Evolutionary conservation across 768 basidiomycete genomes (phyloP), one percentile per base, ranked within the genome.

Genomic region (Pulveroboletus ravenelii): DNA sequence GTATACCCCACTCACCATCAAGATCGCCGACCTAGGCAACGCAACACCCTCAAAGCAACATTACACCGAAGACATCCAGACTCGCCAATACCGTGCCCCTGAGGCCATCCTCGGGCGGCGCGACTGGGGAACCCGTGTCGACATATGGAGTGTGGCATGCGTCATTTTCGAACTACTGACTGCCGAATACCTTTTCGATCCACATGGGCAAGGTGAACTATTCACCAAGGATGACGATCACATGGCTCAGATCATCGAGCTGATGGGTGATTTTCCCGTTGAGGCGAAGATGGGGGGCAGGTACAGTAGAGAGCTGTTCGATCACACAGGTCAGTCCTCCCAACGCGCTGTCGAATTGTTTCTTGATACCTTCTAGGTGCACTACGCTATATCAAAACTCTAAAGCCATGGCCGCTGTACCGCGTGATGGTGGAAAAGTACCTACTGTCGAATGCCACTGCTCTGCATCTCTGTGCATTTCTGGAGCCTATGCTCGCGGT

Each of bases 161-260:
- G 77, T 96, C 62, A 80, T 89, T 38, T 96, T 96, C 60, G 93
- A 96, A 68, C 77, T 96, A 54, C 72, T 94, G 53, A 93, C 91
- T 1, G 89, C 89, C 18, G 93, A 95, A 66, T 93, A 86, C 65
- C 79, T 96, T 37, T 95, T 96, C 65, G 93, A 95, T 63, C 90
- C 90, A 14, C 87, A 89, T 54, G 82, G 82, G 25, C 86, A 89
- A 67, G 82, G 82, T 23, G 84, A 85, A 57, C 70, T 88, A 41
- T 94, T 91, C 62, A 85, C 82, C 51, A 93, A 93, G 69, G 93
- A 96, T 67, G 93, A 94, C 62, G 95, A 97, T 66, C 93, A 96
- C 60, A 82, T 94, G 79, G 93, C 93, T 32, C 93, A 94, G 72
- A 90, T 95, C 54, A 85, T 94, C 49, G 93, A 96, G 72, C 74